Evolutionary conservation across 1,139 yeast species (phyloP).

Genomic region (Blastobotrys capitulatus): DNA sequence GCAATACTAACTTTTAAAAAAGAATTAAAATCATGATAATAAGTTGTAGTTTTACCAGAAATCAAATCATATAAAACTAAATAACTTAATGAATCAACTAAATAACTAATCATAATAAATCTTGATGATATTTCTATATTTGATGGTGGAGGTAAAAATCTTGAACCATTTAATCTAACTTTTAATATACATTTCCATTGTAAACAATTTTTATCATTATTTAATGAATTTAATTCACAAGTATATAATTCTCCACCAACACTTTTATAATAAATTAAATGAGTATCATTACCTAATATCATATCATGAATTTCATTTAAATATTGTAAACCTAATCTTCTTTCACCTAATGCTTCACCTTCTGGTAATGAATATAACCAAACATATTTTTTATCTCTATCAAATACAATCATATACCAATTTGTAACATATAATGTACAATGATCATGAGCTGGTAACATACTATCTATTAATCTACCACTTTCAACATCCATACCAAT

Average conservation of each 20-base stretch:
- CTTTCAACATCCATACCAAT: neutral
- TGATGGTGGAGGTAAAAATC: neutral
- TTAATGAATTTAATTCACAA: neutral
- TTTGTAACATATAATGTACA: neutral
- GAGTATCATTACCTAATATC: neutral
- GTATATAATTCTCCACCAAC: neutral
- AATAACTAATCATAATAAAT: neutral
- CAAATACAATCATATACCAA: neutral
- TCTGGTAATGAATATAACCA: neutral
- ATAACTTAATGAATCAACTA: neutral
- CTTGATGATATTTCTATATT: neutral
- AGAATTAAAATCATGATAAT: neutral
- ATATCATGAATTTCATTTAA: neutral
- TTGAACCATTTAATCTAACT: neutral
- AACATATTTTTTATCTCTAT: neutral
- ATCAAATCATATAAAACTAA: neutral
- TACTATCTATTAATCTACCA: neutral
- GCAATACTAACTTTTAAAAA: neutral
- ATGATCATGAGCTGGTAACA: conserved; percentile 1
- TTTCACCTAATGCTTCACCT: neutral
- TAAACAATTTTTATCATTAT: neutral
- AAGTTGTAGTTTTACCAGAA: neutral
- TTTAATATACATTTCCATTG: neutral
- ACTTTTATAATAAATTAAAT: neutral
- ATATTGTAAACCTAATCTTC: neutral